phyloP scores from a whole-genome alignment of 176 grass and related monocot species.

The Alloteropsis semialata region DNA sequence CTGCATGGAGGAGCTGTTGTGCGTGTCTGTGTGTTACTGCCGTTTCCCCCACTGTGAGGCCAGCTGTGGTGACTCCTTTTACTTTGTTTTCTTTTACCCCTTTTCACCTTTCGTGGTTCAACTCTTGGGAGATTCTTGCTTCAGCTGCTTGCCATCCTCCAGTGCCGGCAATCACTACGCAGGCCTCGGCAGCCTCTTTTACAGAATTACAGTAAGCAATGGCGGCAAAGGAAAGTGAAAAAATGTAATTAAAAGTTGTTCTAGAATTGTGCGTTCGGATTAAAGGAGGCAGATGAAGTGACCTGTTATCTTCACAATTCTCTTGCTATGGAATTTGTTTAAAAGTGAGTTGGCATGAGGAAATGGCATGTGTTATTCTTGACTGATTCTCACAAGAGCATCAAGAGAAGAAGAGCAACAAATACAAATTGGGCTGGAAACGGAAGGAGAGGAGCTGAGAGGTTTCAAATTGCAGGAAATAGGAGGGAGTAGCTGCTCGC shows the following conservation, averaged over 20 bases:
- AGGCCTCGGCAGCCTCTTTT: neutral
- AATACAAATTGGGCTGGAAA: neutral
- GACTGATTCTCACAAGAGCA: neutral
- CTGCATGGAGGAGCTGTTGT: conserved; percentile 32
- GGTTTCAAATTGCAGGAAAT: neutral
- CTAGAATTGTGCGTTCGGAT: neutral
- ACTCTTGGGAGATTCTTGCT: conserved; percentile 38
- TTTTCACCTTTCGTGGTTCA: conserved; percentile 40
- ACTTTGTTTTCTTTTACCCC: conserved; percentile 33
- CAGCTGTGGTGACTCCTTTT: conserved; percentile 29
- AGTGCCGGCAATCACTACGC: conserved; percentile 19
- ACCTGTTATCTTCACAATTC: neutral
- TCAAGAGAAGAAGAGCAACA: neutral
- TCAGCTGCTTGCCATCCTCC: conserved; percentile 22
- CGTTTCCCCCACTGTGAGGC: conserved; percentile 3
- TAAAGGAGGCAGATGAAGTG: neutral
- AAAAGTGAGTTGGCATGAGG: neutral
- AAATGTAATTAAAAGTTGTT: neutral
- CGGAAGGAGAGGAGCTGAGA: neutral
- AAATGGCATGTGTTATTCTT: too few species aligned
- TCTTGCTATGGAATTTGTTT: neutral
- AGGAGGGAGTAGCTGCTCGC: neutral
- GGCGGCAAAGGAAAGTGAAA: neutral
- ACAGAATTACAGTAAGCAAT: neutral
- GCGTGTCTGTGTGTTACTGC: conserved; percentile 43